Percentiles rank a stretch among this genome's conserved stretches.
These are phyloP conservation scores for Taiozyma sp. DNA, from an alignment of 1,139 yeast genomes.

Conservation along the genomic window DNA sequence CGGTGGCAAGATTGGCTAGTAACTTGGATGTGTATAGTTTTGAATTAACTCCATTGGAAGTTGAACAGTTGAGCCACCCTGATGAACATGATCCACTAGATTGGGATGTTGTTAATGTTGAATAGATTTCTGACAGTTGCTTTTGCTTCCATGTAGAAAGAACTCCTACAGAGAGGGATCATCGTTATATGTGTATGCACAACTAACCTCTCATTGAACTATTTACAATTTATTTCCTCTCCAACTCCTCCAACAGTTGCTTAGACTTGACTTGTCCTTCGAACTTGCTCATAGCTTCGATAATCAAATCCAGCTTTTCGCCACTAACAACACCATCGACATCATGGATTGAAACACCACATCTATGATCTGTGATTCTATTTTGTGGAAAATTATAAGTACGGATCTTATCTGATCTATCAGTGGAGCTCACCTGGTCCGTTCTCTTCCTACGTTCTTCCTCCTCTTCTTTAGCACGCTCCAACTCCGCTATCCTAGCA, in stretches of 20 bases:
- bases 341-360: slow-evolving; percentile 75
- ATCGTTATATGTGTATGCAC: not conserved
- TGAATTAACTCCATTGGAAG: slow-evolving; percentile 30
- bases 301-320: slow-evolving; percentile 56
- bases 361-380: slow-evolving; percentile 90
- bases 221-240: slow-evolving; percentile 1
- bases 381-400: slow-evolving; percentile 93
- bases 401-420: slow-evolving; percentile 87
- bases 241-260: slow-evolving; percentile 28
- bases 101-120: slow-evolving; percentile 64
- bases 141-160: not conserved
- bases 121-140: slow-evolving; percentile 24
- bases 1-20: slow-evolving; percentile 36
- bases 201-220: not conserved
- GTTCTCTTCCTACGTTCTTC: slow-evolving; percentile 67
- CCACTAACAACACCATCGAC: slow-evolving; percentile 81
- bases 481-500: slow-evolving; percentile 80
- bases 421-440: slow-evolving; percentile 84
- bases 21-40: slow-evolving; percentile 41
- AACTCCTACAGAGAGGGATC: not conserved
- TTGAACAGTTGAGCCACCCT: slow-evolving; percentile 42
- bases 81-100: slow-evolving; percentile 62
- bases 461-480: slow-evolving; percentile 58
- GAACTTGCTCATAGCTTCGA: slow-evolving; percentile 45
- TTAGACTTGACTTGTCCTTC: slow-evolving; percentile 44